Percentiles rank a stretch among this genome's conserved stretches.
Evolutionary conservation across 140 eudicot genomes (phyloP).

Genomic region (Bidens hawaiensis): DNA sequence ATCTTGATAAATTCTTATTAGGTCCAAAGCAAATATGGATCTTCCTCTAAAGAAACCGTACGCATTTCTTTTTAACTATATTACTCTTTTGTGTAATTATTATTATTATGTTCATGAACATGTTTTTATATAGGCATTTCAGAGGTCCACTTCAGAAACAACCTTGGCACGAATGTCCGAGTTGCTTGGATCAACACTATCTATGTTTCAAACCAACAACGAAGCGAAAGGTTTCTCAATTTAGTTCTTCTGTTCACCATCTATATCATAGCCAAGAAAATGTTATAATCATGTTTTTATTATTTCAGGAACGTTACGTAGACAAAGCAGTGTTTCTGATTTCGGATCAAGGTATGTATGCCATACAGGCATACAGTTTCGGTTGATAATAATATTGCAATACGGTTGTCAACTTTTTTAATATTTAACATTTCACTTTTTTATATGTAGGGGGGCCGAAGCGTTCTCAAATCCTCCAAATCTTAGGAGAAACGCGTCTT

Average conservation of each 20-base stretch:
- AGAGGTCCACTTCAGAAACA: slow-evolving; percentile 71
- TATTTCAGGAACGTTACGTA: slow-evolving; percentile 61
- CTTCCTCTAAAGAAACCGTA: slow-evolving; percentile 57
- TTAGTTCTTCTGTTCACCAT: neutral
- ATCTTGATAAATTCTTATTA: slow-evolving; percentile 25
- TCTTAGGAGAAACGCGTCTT: slow-evolving; percentile 77
- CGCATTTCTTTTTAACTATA: slow-evolving; percentile 18
- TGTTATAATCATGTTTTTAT: neutral
- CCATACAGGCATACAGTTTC: too few relatives aligned
- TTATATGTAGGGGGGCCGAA: slow-evolving; percentile 50
- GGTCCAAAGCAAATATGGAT: slow-evolving; percentile 89
- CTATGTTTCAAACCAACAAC: slow-evolving; percentile 56
- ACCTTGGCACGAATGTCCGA: slow-evolving; percentile 67
- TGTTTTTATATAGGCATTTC: slow-evolving; percentile 49
- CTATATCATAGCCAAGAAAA: neutral
- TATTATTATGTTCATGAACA: slow-evolving; percentile 8
- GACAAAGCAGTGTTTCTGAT: slow-evolving; percentile 78
- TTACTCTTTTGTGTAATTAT: neutral
- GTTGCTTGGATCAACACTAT: slow-evolving; percentile 61
- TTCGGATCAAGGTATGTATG: slow-evolving; percentile 63
- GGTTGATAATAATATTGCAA: neutral
- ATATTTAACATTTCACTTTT: neutral
- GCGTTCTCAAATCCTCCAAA: slow-evolving; percentile 50
- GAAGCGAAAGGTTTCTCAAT: slow-evolving; percentile 50
- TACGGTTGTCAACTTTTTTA: neutral